These are phyloP conservation scores for Aspergillus sp. DNA, from an alignment of 2,329 filamentous ascomycete species.

Conservation along the genomic window DNA sequence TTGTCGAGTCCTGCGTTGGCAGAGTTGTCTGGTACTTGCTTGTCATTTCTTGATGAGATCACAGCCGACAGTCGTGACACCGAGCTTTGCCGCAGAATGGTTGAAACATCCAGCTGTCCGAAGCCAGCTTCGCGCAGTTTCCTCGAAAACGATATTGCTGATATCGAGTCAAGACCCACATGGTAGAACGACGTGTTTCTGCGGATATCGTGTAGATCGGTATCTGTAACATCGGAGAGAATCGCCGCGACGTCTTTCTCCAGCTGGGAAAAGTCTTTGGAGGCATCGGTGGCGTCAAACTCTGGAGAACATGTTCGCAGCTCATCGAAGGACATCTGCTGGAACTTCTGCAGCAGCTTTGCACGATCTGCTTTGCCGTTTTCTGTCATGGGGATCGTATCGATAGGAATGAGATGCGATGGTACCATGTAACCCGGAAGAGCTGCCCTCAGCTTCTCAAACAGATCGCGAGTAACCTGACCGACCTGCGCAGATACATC, in stretches of 20 bases:
- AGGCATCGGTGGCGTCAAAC: conserved; percentile 18
- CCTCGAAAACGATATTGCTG: conserved; percentile 61
- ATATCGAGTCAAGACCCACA: conserved; percentile 76
- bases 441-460: conserved; percentile 43
- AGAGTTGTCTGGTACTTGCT: conserved; percentile 1
- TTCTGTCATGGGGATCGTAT: conserved; percentile 57
- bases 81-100: conserved; percentile 59
- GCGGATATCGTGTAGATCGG: conserved; percentile 41
- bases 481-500: conserved; percentile 3
- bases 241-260: conserved; percentile 50
- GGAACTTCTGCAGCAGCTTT: conserved; percentile 43
- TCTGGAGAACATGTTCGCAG: conserved; percentile 23
- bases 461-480: conserved; percentile 38
- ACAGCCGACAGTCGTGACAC: conserved; percentile 49
- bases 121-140: conserved; percentile 41
- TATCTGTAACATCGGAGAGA: conserved; percentile 44
- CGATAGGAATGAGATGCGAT: conserved; percentile 60
- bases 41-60: conserved; percentile 7
- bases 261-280: conserved; percentile 40
- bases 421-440: conserved; percentile 75
- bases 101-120: conserved; percentile 53
- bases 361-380: conserved; percentile 65
- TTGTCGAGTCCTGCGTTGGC: conserved; percentile 2
- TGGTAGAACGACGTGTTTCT: conserved; percentile 64
- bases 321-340: conserved; percentile 35